These are phyloP conservation scores for Termitomyces sp. DNA, from an alignment of 768 basidiomycete genomes.

Conservation along the genomic window DNA sequence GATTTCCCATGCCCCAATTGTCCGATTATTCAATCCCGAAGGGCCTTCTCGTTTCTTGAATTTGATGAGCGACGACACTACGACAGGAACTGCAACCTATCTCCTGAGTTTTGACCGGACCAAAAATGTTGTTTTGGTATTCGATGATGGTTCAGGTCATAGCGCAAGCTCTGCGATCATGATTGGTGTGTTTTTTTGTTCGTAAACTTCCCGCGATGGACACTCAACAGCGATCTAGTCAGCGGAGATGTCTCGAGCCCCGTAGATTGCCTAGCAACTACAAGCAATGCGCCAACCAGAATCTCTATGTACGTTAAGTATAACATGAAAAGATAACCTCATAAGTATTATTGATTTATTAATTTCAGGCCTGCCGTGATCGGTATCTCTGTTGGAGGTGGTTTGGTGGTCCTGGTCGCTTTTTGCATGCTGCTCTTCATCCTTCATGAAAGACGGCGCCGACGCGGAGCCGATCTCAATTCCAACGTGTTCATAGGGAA, in stretches of 20 bases:
- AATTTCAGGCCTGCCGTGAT: constrained; percentile 42
- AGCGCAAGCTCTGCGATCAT: constrained; percentile 43
- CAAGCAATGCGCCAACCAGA: background rate
- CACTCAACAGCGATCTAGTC: constrained; percentile 21
- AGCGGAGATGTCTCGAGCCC: constrained; percentile 31
- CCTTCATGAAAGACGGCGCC: constrained; percentile 37
- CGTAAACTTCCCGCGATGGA: background rate
- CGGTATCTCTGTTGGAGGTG: constrained; percentile 42
- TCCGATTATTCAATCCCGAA: constrained; percentile 39
- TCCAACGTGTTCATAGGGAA: constrained; percentile 27
- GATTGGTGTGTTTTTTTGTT: constrained; percentile 30
- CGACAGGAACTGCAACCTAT: constrained; percentile 39
- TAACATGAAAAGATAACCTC: background rate
- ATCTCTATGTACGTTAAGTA: constrained; percentile 19
- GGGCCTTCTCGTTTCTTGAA: constrained; percentile 30
- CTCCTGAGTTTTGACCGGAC: constrained; percentile 37
- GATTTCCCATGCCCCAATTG: constrained; percentile 27
- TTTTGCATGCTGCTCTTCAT: constrained; percentile 44
- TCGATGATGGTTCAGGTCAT: constrained; percentile 39
- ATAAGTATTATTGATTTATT: constrained; percentile 4
- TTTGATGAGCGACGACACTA: constrained; percentile 23
- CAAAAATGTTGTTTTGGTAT: constrained; percentile 40
- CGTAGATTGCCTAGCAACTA: constrained; percentile 14
- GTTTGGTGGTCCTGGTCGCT: constrained; percentile 36
- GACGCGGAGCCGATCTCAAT: constrained; percentile 18